A percentile compares a stretch with the other conserved stretches of the same genome.
These are phyloP conservation scores for Fragaria nilgerrensis DNA, from an alignment of 306 rosid genomes.

Conservation along the genomic window DNA sequence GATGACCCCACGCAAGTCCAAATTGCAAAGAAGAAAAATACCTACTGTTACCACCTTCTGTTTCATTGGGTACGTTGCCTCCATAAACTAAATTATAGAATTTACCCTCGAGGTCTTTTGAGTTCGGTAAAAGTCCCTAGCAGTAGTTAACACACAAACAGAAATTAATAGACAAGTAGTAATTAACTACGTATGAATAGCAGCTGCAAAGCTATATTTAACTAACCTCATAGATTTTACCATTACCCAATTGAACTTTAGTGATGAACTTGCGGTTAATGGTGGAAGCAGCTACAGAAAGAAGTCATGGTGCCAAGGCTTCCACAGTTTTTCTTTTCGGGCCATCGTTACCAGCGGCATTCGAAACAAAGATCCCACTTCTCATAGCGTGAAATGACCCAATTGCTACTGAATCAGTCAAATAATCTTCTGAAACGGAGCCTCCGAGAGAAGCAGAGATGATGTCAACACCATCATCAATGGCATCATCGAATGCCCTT, in stretches of 20 bases:
- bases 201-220: neutral
- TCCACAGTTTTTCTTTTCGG: slow-evolving; percentile 1
- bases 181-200: neutral
- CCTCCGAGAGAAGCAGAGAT: slow-evolving; percentile 36
- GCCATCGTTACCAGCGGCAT: slow-evolving; percentile 37
- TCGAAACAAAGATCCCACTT: slow-evolving; percentile 41
- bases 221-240: slow-evolving; percentile 16
- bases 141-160: neutral
- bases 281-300: neutral
- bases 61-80: slow-evolving; percentile 41
- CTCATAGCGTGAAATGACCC: slow-evolving; percentile 62
- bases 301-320: neutral
- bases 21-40: neutral
- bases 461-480: slow-evolving; percentile 54
- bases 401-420: slow-evolving; percentile 22
- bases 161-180: too few relatives aligned
- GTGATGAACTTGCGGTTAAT: neutral
- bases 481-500: slow-evolving; percentile 43
- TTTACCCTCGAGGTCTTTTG: slow-evolving; percentile 32
- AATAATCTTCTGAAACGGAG: neutral
- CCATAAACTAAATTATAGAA: slow-evolving; percentile 37
- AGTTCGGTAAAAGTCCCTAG: slow-evolving; percentile 53
- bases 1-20: neutral
- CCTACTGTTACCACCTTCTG: slow-evolving; percentile 19
- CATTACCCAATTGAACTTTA: slow-evolving; percentile 11